These are phyloP conservation scores for Ceratocystis destructans DNA, from an alignment of 2,329 filamentous ascomycete species.

Conservation along the genomic window DNA sequence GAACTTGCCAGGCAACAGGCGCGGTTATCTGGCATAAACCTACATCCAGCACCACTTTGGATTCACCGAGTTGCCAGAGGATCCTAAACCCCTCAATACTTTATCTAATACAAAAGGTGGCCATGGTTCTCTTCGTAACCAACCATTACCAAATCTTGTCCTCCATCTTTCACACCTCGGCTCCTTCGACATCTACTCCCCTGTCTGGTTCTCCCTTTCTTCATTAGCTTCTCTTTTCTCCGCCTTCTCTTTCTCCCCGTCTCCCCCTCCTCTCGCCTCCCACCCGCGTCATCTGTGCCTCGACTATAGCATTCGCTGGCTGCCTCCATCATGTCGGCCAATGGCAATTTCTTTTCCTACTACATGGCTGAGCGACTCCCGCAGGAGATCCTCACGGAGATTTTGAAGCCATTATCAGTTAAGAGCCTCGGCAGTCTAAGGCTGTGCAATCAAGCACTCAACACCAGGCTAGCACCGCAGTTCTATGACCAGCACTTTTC, in stretches of 20 bases:
- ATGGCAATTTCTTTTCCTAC: not conserved
- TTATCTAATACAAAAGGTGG: too few relatives aligned
- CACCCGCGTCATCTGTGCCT: not conserved
- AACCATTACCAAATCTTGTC: too few relatives aligned
- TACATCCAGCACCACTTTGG: too few relatives aligned
- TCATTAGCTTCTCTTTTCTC: too few relatives aligned
- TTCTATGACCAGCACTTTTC: not conserved
- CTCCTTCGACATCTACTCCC: too few relatives aligned
- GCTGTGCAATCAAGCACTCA: not conserved
- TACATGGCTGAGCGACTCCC: not conserved
- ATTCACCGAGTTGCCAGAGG: too few relatives aligned
- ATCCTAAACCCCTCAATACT: too few relatives aligned
- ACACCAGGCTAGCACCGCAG: not conserved
- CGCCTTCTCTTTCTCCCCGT: not conserved
- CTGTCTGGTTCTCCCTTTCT: too few relatives aligned
- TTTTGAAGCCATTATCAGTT: not conserved
- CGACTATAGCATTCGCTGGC: not conserved
- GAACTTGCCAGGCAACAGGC: not conserved
- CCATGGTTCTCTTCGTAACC: too few relatives aligned
- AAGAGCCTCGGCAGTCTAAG: not conserved
- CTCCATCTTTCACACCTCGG: too few relatives aligned
- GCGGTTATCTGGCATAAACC: not conserved
- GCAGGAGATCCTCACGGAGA: not conserved
- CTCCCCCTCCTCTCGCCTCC: not conserved
- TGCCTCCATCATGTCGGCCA: not conserved